These are phyloP conservation scores for Fusarium hostae DNA, from an alignment of 2,329 filamentous ascomycete species.

Conservation along the genomic window DNA sequence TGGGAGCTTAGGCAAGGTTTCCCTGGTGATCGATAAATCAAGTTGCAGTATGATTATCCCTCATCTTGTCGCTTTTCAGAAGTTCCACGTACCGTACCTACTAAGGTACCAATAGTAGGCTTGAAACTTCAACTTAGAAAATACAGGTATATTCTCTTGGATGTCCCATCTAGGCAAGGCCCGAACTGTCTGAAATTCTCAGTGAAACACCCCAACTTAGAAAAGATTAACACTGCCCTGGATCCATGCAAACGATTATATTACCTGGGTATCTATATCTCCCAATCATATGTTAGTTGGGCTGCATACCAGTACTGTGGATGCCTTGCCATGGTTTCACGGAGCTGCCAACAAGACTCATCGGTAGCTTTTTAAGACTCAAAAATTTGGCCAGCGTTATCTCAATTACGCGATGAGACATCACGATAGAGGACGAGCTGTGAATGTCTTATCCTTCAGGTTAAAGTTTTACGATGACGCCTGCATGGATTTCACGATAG, in stretches of 20 bases:
- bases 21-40: not conserved
- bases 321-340: not conserved
- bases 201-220: not conserved
- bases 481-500: constrained; percentile 2
- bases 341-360: too few species aligned
- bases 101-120: not conserved
- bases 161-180: not conserved
- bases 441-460: constrained; percentile 1
- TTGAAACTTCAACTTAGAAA: not conserved
- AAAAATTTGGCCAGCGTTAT: not conserved
- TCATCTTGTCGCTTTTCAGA: not conserved
- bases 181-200: not conserved
- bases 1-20: not conserved
- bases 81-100: not conserved
- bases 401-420: not conserved
- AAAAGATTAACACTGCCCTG: not conserved
- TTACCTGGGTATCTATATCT: not conserved
- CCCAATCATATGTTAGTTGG: not conserved
- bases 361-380: not conserved
- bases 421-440: not conserved
- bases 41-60: not conserved
- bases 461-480: constrained; percentile 7
- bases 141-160: not conserved
- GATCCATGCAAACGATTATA: not conserved
- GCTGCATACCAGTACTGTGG: not conserved